Evolutionary conservation across 257 asterid genomes (phyloP), one percentile per base, ranked within the genome.

Genomic region (Jasminum sambac): DNA sequence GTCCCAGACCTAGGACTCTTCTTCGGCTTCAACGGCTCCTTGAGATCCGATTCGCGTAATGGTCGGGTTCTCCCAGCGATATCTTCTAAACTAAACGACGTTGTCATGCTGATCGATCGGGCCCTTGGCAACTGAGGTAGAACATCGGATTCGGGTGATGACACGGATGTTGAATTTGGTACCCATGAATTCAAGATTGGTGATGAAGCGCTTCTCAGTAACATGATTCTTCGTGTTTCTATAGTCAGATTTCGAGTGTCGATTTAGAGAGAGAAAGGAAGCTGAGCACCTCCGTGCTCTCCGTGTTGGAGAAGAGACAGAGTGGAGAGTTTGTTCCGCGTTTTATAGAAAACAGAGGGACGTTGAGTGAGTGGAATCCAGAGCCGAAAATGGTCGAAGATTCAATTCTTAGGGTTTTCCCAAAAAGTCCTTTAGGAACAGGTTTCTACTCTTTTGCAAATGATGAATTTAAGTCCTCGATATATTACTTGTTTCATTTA

Each of bases 131-230:
- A 66, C 64, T 81, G 89, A 16, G 83, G 77, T 8, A 83, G 71
- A 25, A 63, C 24, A 0, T 88, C 92, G 58, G 87, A 71, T 61
- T 90, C 95, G 5, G 91, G 83, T 12, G 87, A 76, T 1, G 90
- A 75, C 13, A 68, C 86, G 26, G 71, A 0, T 0, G 89, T 2
- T 1, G 86, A 79, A 37, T 68, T 83, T 41, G 72, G 86, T 0
- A 81, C 5, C 87, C 90, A 81, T 78, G 95, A 86, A 50, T 83
- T 80, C 43, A 86, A 36, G 67, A 90, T 72, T 36, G 96, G 95
- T 0, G 88, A 26, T 6, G 96, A 90, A 16, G 96, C 77, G 78
- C 89, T 87, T 64, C 92, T 68, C 67, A 87, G 73, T 36, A 89
- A 44, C 95, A 88, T 86, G 8, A 13, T 14, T 24, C 0, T 48